These are phyloP conservation scores for Phialophora expanda DNA, from an alignment of 2,329 filamentous ascomycete genomes.

Conservation along the genomic window DNA sequence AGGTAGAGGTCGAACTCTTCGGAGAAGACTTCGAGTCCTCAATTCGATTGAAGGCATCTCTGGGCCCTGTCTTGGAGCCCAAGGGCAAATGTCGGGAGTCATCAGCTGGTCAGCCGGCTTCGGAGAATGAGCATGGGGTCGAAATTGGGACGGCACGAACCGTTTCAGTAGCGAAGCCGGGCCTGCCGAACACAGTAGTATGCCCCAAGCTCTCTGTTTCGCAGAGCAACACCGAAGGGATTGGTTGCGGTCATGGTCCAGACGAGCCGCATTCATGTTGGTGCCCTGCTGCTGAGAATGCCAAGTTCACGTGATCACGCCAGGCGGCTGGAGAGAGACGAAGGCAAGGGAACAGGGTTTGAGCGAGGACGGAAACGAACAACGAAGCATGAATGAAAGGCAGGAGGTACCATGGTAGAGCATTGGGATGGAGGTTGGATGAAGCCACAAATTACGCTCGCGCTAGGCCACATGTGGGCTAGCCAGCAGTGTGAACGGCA, in stretches of 20 bases:
- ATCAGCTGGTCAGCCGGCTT: not conserved
- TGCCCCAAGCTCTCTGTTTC: not conserved
- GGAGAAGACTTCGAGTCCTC: not conserved
- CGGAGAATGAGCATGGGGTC: not conserved
- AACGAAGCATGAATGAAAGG: not conserved
- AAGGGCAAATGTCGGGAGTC: not conserved
- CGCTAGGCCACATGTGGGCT: not conserved
- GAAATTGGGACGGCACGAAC: not conserved
- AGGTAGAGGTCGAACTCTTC: not conserved
- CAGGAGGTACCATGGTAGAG: not conserved
- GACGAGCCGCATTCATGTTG: not conserved
- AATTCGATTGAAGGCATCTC: not conserved
- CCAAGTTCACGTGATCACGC: not conserved
- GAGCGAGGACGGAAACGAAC: not conserved
- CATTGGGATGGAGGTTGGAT: conserved; percentile 1
- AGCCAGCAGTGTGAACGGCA: not conserved
- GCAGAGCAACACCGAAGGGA: not conserved
- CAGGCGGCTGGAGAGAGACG: not conserved
- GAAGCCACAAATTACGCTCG: not conserved
- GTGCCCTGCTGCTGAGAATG: not conserved
- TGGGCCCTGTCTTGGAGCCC: not conserved
- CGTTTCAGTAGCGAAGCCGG: not conserved
- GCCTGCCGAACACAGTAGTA: not conserved
- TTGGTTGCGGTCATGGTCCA: not conserved
- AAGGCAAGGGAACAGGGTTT: not conserved